Evolutionary conservation across 2,329 filamentous ascomycete species (phyloP).

Genomic region (Stemphylium vesicarium): DNA sequence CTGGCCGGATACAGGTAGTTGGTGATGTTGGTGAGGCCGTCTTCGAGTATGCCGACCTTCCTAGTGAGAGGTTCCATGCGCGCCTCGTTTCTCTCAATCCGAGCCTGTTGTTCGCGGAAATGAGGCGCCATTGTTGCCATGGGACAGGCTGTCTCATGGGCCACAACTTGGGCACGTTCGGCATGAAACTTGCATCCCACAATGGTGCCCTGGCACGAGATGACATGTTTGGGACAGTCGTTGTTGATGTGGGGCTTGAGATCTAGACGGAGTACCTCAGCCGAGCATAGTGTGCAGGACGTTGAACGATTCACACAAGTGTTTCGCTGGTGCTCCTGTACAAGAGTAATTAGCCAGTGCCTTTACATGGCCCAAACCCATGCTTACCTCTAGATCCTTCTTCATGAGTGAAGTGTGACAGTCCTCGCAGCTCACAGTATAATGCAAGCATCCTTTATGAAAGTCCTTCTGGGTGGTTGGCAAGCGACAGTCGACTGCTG

Average conservation of each 20-base stretch:
- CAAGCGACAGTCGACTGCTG: slow-evolving; percentile 57
- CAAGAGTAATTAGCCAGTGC: slow-evolving; percentile 40
- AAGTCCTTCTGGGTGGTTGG: slow-evolving; percentile 63
- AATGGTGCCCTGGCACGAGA: slow-evolving; percentile 52
- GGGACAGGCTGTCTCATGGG: slow-evolving; percentile 51
- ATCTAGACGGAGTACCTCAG: slow-evolving; percentile 51
- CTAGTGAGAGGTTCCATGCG: slow-evolving; percentile 51
- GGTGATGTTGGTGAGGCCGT: slow-evolving; percentile 52
- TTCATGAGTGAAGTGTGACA: slow-evolving; percentile 62
- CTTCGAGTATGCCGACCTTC: slow-evolving; percentile 55
- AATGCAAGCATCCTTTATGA: slow-evolving; percentile 61
- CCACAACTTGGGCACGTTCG: slow-evolving; percentile 48
- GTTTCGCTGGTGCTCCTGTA: slow-evolving; percentile 52
- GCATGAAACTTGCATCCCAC: slow-evolving; percentile 53
- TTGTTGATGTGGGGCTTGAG: slow-evolving; percentile 51
- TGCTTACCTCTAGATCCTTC: slow-evolving; percentile 58
- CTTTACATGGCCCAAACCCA: not conserved
- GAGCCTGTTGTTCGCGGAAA: slow-evolving; percentile 51
- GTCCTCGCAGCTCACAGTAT: slow-evolving; percentile 58
- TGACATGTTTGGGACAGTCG: slow-evolving; percentile 51
- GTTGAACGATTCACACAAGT: slow-evolving; percentile 59
- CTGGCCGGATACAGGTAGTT: slow-evolving; percentile 49
- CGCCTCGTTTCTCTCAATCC: slow-evolving; percentile 53
- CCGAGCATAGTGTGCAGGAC: slow-evolving; percentile 52
- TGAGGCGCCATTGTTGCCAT: slow-evolving; percentile 57